Conservation (phyloP, 768 basidiomycete genomes). For the Hebeloma cylindrosporum region DNA sequence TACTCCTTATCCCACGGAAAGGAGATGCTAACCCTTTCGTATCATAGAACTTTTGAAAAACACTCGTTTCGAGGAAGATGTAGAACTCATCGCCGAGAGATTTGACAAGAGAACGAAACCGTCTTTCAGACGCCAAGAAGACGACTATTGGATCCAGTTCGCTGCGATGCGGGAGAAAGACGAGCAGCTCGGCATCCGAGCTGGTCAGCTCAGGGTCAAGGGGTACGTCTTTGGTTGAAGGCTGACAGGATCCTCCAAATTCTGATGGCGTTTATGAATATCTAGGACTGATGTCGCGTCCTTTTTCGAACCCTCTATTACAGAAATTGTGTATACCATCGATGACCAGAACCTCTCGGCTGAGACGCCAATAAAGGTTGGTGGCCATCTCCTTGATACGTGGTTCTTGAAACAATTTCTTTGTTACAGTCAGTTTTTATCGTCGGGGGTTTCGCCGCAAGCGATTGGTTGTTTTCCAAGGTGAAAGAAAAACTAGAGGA, state of each 20-base stretch:
- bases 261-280: not conserved
- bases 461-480: too few relatives aligned
- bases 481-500: too few relatives aligned
- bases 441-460: too few relatives aligned
- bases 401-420: too few relatives aligned
- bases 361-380: conserved; percentile 28
- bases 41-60: conserved; percentile 33
- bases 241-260: not conserved
- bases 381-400: too few relatives aligned
- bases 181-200: conserved; percentile 33
- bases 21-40: not conserved
- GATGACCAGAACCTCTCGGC: conserved; percentile 30
- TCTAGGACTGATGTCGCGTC: conserved; percentile 31
- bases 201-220: conserved; percentile 40
- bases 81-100: conserved; percentile 33
- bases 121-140: conserved; percentile 32
- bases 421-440: too few relatives aligned
- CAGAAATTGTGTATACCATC: conserved; percentile 37
- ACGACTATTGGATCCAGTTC: conserved; percentile 42
- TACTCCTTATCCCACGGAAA: conserved; percentile 2
- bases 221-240: conserved; percentile 21
- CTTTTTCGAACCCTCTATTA: conserved; percentile 45
- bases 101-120: conserved; percentile 47
- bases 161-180: conserved; percentile 40
- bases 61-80: conserved; percentile 37